These are phyloP conservation scores for Arbutus unedo DNA, from an alignment of 148 eudicot species.

Conservation along the genomic window DNA sequence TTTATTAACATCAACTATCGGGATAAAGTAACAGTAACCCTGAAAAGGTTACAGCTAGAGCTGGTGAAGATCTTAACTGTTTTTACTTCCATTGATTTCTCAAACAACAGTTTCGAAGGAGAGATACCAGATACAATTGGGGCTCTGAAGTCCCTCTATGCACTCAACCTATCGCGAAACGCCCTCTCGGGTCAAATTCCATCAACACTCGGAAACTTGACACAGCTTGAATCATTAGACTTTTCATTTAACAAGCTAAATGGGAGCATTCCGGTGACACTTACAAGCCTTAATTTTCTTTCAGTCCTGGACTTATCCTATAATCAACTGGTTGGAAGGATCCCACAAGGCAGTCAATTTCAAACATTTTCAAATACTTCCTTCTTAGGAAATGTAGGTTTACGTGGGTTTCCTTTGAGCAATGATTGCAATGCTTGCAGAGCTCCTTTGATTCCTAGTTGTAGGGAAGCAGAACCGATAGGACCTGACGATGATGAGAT, in stretches of 20 bases:
- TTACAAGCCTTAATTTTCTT: slow-evolving; percentile 27
- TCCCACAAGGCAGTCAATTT: slow-evolving; percentile 31
- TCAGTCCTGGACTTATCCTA: slow-evolving; percentile 32
- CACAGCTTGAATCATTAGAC: slow-evolving; percentile 12
- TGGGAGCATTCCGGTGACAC: slow-evolving; percentile 28
- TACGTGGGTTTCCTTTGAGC: slow-evolving; percentile 28
- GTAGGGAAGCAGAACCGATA: background rate
- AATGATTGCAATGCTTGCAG: background rate
- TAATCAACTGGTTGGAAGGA: slow-evolving; percentile 29
- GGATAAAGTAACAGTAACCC: slow-evolving; percentile 32
- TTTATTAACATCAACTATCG: slow-evolving; percentile 18
- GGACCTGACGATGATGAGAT: background rate
- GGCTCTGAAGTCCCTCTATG: slow-evolving; percentile 24
- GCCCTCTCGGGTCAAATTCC: slow-evolving; percentile 36
- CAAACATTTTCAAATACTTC: slow-evolving; percentile 20
- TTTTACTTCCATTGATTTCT: slow-evolving; percentile 42
- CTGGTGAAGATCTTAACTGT: slow-evolving; percentile 41
- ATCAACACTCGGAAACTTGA: slow-evolving; percentile 19
- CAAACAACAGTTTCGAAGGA: slow-evolving; percentile 34
- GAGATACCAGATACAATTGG: slow-evolving; percentile 28
- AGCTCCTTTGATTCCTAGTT: too few species aligned
- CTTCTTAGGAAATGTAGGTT: slow-evolving; percentile 21
- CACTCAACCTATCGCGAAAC: slow-evolving; percentile 39
- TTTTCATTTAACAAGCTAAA: background rate
- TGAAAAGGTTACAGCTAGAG: slow-evolving; percentile 36